Conservation (phyloP, 2,329 filamentous ascomycete genomes). For the Clathrospora elynae region DNA sequence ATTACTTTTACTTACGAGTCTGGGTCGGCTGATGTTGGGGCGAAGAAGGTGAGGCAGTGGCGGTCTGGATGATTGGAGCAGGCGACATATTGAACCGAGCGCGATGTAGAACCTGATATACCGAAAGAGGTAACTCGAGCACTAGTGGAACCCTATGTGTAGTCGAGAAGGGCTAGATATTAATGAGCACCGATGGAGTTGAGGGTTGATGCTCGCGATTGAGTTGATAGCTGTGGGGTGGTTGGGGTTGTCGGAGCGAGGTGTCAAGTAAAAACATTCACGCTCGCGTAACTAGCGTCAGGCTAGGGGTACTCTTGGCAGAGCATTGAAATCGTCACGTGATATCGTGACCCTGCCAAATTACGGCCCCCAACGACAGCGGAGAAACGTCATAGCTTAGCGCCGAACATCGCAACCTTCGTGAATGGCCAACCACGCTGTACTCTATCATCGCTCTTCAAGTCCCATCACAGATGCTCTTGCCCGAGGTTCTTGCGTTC, state of each 20-base stretch:
- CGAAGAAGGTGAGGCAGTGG: conserved; percentile 28
- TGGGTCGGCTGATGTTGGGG: conserved; percentile 23
- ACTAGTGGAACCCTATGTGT: conserved; percentile 11
- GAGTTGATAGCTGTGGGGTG: conserved; percentile 27
- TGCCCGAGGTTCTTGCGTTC: not conserved
- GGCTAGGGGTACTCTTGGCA: conserved; percentile 33
- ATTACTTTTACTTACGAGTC: conserved; percentile 16
- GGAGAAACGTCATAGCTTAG: conserved; percentile 16
- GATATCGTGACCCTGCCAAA: conserved; percentile 20
- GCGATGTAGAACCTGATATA: conserved; percentile 35
- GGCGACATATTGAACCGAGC: conserved; percentile 41
- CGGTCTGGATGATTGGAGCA: conserved; percentile 35
- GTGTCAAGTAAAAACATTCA: conserved; percentile 48
- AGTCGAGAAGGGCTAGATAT: conserved; percentile 7
- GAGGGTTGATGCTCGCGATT: conserved; percentile 20
- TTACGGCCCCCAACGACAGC: conserved; percentile 8
- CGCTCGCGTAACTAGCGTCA: conserved; percentile 46
- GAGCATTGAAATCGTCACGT: conserved; percentile 37
- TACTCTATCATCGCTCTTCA: not conserved
- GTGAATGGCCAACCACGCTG: not conserved
- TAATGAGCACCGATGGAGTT: conserved; percentile 37
- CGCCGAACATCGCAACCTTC: conserved; percentile 1
- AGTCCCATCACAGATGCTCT: not conserved
- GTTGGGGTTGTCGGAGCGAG: conserved; percentile 33
- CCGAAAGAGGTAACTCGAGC: conserved; percentile 18